phyloP scores from a whole-genome alignment of 306 rosid genomes.

The Vigna mungo region DNA sequence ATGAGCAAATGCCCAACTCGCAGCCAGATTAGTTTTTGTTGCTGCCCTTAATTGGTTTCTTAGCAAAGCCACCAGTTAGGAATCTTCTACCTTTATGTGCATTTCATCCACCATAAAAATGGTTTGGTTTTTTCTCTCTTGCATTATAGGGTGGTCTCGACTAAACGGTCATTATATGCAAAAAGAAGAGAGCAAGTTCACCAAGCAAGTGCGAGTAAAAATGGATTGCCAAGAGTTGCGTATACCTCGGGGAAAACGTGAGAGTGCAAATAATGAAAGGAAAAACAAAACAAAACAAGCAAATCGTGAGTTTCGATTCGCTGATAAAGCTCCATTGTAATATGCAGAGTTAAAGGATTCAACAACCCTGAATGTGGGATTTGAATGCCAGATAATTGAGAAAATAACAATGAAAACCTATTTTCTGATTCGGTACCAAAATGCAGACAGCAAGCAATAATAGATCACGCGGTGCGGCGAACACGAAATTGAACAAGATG shows the following conservation, averaged over 20 bases:
- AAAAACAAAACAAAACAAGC: background rate
- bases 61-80: conserved; percentile 12
- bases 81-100: background rate
- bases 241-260: background rate
- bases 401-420: background rate
- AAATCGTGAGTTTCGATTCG: conserved; percentile 1
- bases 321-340: background rate
- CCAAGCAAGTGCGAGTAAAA: conserved; percentile 28
- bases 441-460: conserved; percentile 40
- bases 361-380: conserved; percentile 20
- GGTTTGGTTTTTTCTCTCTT: background rate
- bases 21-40: background rate
- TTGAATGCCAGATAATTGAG: conserved; percentile 26
- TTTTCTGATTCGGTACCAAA: conserved; percentile 7
- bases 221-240: conserved; percentile 30
- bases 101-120: conserved; percentile 23
- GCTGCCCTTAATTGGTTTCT: background rate
- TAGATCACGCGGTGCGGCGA: conserved; percentile 37
- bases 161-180: conserved; percentile 3
- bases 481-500: background rate
- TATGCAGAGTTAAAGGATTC: conserved; percentile 11
- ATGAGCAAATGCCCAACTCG: conserved; percentile 14
- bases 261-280: background rate
- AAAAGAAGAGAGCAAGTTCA: conserved; percentile 27
- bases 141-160: conserved; percentile 15